These are phyloP conservation scores for Crithidia thermophila DNA, from an alignment of 208 protist species.

Conservation along the genomic window DNA sequence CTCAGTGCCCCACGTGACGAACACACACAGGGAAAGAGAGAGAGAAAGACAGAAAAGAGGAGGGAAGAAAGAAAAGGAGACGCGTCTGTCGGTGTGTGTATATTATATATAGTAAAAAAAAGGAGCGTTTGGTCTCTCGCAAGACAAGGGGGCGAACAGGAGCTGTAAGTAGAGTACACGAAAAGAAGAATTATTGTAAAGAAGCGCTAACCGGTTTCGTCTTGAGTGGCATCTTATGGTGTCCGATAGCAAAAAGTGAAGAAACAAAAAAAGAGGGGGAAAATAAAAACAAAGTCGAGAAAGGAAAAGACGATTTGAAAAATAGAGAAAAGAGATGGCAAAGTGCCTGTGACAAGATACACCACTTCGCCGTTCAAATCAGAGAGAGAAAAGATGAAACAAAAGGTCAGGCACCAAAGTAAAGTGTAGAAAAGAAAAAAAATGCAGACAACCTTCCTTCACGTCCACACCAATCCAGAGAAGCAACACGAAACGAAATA, in stretches of 20 bases:
- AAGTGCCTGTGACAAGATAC: no score
- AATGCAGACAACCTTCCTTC: not conserved
- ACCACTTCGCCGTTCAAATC: no score
- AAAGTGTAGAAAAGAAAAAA: constrained; percentile 5
- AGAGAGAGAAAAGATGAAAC: not conserved
- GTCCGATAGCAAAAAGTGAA: not conserved
- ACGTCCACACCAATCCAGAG: not conserved
- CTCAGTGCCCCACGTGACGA: no score
- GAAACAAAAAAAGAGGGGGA: not conserved
- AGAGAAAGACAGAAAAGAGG: no score
- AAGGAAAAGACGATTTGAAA: not conserved
- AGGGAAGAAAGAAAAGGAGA: no score
- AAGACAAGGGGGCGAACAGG: no score
- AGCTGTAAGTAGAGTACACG: no score
- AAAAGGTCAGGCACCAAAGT: not conserved
- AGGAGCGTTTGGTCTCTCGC: no score
- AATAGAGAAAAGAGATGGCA: not conserved
- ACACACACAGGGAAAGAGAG: no score
- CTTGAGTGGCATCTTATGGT: no score
- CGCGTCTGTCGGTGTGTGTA: not conserved
- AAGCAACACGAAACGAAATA: no score
- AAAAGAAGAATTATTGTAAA: not conserved
- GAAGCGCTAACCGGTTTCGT: not conserved
- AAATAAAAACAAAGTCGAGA: not conserved
- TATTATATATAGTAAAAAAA: no score